Base-by-base conservation (phyloP, 805 yeast species). In the Candida silvatica region DNA sequence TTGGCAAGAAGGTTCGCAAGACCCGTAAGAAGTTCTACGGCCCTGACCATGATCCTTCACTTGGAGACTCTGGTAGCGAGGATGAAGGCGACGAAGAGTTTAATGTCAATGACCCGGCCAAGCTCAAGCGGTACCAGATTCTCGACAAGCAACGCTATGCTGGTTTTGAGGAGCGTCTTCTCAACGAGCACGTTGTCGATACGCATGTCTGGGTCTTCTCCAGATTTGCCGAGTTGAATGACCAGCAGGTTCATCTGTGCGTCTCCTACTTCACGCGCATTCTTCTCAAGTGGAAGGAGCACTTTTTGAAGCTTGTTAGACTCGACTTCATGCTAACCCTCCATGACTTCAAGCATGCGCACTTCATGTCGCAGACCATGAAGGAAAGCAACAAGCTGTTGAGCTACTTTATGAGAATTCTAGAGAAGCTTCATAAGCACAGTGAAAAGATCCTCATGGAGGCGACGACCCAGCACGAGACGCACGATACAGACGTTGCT, bases 251-350 rank as follows among this genome's bases (percentile, higher is more conserved):
- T 30, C 77, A 76, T 44, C 66, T 69, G 32, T 77, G 80, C 8
- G 51, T 92, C 6, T 63, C 80, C 1, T 90, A 73, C 49, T 76
- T 87, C 48, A 85, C 83, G 49, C 63, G 83, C 20, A 56, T 85
- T 1, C 75, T 86, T 44, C 77, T 80, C 32, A 66, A 74, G 32
- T 68, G 74, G 27, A 79, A 81, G 38, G 68, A 66, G 34, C 74
- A 77, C 28, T 46, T 56, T 17, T 62, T 77, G 0, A 58, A 71
- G 23, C 54, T 83, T 23, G 78, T 67, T 46, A 62, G 95, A 34
- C 51, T 92, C 23, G 96, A 88, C 51, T 75, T 92, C 49, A 70
- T 90, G 69, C 52, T 66, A 12, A 49, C 70, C 2, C 51, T 83
- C 1, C 69, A 75, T 47, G 63, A 69, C 19, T 59, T 81, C 46